A percentile compares a stretch with the other conserved stretches of the same genome.
These are phyloP conservation scores for Zygosaccharomyces sapae DNA, from an alignment of 1,139 yeast species.

Conservation along the genomic window DNA sequence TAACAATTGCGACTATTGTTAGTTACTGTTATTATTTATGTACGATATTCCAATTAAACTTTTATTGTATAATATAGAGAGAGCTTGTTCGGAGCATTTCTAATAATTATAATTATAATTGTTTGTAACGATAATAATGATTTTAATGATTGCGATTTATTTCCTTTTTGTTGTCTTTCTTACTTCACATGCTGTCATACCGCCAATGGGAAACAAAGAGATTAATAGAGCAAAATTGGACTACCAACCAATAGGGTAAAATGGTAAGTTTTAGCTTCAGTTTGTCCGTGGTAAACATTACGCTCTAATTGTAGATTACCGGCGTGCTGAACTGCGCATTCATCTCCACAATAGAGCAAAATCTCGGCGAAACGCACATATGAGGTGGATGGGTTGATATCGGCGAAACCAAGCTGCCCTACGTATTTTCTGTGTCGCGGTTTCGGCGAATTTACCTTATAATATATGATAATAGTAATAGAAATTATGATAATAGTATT, in stretches of 20 bases:
- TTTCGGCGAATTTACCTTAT: conserved; percentile 7
- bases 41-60: background rate
- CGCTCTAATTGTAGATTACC: too few species aligned
- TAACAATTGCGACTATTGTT: background rate
- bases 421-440: conserved; percentile 2
- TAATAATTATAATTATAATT: background rate
- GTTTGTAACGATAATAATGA: background rate
- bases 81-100: background rate
- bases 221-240: too few species aligned
- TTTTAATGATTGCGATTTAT: background rate
- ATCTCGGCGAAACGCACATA: conserved; percentile 9
- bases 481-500: too few species aligned
- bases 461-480: background rate
- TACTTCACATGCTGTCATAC: too few species aligned
- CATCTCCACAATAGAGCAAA: conserved; percentile 2
- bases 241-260: too few species aligned
- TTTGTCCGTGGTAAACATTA: too few species aligned
- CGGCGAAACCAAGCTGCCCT: conserved; percentile 7
- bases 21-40: background rate
- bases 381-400: conserved; percentile 7
- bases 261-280: too few species aligned
- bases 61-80: conserved; percentile 2
- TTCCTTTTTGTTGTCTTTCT: too few species aligned
- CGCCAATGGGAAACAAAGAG: too few species aligned
- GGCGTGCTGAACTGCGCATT: background rate